Evolutionary conservation across 257 asterid species (phyloP), one percentile per base, ranked within the genome.

Genomic region (Cynanchum wilfordii): DNA sequence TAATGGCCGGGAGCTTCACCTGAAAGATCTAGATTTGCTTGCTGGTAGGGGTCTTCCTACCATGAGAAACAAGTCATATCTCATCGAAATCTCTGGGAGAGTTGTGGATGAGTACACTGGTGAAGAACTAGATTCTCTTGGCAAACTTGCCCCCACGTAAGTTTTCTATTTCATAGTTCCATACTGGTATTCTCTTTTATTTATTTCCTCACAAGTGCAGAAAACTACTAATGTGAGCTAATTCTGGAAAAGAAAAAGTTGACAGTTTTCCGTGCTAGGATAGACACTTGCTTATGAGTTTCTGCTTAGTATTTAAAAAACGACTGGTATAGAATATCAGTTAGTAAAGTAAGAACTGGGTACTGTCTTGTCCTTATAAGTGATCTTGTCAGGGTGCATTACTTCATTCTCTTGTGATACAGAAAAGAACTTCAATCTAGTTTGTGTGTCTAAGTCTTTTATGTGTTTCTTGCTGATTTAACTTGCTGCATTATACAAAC

Each of bases 81-180:
- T 83, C 42, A 38, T 94, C 40, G 92, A 94, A 76, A 88, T 94
- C 10, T 88, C 89, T 0, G 98, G 98, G 38, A 89, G 84, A 79
- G 91, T 91, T 47, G 73, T 89, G 55, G 97, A 94, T 70, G 97
- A 88, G 77, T 84, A 82, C 75, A 91, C 95, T n/a, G 88, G 96
- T 65, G 89, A 89, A 85, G 96, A 91, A 72, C 87, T 89, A 29
- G 96, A 94, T 4, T 84, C 88, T 77, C 89, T 94, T 11, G 98
- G 98, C 73, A 94, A 87, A 86, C 97, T 94, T 74, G 98, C 98
- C 57, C 98, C 98, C 10, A 89, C 98, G 98, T 94, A 81, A 86
- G 96, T 82, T 69, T 69, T 20, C 71, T 24, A 5, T 47, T 73
- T 71, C 47, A 40, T 36, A 29, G 72, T 5, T 5, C 29, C 33